Conservation (phyloP, 148 eudicot species). For the Rhododendron williamsianum region DNA sequence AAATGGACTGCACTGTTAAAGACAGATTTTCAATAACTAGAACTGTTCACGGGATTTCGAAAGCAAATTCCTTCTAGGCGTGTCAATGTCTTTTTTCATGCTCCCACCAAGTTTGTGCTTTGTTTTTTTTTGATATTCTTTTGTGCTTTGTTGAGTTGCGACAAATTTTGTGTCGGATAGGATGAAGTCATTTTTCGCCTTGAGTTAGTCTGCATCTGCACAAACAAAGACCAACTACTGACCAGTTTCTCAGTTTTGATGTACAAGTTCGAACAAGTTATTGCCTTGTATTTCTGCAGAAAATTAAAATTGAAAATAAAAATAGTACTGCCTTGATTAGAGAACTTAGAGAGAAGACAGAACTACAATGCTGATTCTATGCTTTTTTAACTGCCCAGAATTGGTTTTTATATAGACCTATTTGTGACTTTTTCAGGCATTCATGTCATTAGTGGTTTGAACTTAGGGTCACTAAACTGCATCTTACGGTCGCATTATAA, state of each 20-base stretch:
- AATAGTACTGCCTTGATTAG: not conserved
- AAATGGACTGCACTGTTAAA: not conserved
- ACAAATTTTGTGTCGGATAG: not conserved
- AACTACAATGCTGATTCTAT: not conserved
- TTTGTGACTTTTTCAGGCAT: no score
- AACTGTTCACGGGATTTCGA: not conserved
- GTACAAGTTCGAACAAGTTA: not conserved
- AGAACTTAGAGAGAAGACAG: not conserved
- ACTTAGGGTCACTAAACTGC: not conserved
- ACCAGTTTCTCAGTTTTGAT: not conserved
- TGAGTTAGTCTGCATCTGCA: not conserved
- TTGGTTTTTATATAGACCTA: no score
- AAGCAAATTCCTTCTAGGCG: not conserved
- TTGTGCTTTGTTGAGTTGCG: not conserved
- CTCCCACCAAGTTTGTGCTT: not conserved
- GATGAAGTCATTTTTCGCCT: not conserved
- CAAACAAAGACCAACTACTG: not conserved
- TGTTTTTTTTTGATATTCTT: no score
- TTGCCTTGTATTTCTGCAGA: not conserved
- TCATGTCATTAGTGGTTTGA: not conserved
- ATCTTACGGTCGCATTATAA: not conserved
- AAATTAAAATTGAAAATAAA: not conserved
- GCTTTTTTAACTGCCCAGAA: no score
- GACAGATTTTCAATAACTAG: not conserved
- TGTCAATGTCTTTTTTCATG: not conserved